Base-by-base conservation (phyloP, 768 basidiomycete genomes). In the Dacryopinax primogenitus region DNA sequence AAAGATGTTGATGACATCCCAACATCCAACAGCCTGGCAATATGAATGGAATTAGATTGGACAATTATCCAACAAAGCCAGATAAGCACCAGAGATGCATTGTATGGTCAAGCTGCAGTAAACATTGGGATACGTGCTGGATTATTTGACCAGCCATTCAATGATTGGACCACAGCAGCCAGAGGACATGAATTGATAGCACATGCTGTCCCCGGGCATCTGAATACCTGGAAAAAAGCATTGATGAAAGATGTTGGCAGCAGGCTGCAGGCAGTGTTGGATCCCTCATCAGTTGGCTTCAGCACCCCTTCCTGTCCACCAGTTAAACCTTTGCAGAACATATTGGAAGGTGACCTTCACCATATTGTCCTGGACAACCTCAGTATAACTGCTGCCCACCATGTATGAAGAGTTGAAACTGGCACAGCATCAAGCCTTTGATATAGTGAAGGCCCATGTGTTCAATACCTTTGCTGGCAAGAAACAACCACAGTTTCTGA, bases 401-500 rank as follows among this genome's bases (percentile, higher is more conserved):
- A 9, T 9, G 36, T 18, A 37, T 9, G 18, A 37, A 18, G 36
- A 37, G 18, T 18, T 37, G 9, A 18, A 9, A 18, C 18, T 37
- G 36, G 36, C 36, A 37, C 11, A 18, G 11, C 9, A 37, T 37
- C 9, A 37, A 18, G 11, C 18, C 36, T 18, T 37, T 37, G 36
- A 37, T 37, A 37, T 9, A 9, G 36, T 18, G n/a, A 37, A 37
- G 36, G 11, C 18, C 18, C 36, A 37, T 37, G 36, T 9, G 36
- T 9, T 9, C 9, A 37, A 37, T n/a, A 37, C 18, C 9, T 37
- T 9, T 18, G 11, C 9, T 9, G 36, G 18, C 36, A 37, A 18
- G 36, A 37, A 37, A 37, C 69, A 1, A 47, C 39, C 62, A 16
- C 78, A 75, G 47, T 68, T 82, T 1, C 66, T 72, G 0, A 79